Conservation (phyloP, 495 filamentous ascomycete genomes). For the Friedmanniomyces simplex region DNA sequence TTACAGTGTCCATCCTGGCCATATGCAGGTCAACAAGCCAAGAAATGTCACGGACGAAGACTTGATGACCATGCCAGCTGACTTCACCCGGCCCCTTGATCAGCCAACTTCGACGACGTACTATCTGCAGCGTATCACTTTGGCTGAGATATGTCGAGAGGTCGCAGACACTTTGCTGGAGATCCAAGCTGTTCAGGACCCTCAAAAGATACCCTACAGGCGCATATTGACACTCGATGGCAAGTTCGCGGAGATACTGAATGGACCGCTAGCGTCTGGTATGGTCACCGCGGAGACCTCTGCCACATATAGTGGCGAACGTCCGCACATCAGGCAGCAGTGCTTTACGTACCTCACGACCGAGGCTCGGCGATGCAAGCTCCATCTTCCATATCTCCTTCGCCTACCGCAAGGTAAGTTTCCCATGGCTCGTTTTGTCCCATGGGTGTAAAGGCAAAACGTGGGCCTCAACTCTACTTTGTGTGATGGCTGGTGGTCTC, state of each 20-base stretch:
- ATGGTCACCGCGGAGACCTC: background rate
- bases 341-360: slow-evolving; percentile 8
- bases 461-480: no score
- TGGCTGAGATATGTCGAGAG: slow-evolving; percentile 35
- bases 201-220: background rate
- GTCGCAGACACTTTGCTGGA: slow-evolving; percentile 33
- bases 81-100: slow-evolving; percentile 7
- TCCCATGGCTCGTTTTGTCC: no score
- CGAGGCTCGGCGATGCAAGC: slow-evolving; percentile 18
- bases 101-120: slow-evolving; percentile 38
- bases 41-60: slow-evolving; percentile 25
- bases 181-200: slow-evolving; percentile 33
- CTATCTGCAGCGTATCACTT: slow-evolving; percentile 33
- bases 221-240: slow-evolving; percentile 2
- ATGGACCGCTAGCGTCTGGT: background rate
- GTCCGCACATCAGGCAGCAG: slow-evolving; percentile 1
- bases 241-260: slow-evolving; percentile 3
- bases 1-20: slow-evolving; percentile 37
- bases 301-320: background rate
- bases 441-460: no score
- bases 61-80: slow-evolving; percentile 8
- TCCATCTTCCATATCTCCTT: slow-evolving; percentile 30
- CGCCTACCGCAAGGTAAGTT: background rate
- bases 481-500: no score
- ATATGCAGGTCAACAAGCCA: slow-evolving; percentile 37